Evolutionary conservation across 1,139 yeast species (phyloP), one percentile per base, ranked within the genome.

Genomic region (Chernovozyma sophiae-reginae): DNA sequence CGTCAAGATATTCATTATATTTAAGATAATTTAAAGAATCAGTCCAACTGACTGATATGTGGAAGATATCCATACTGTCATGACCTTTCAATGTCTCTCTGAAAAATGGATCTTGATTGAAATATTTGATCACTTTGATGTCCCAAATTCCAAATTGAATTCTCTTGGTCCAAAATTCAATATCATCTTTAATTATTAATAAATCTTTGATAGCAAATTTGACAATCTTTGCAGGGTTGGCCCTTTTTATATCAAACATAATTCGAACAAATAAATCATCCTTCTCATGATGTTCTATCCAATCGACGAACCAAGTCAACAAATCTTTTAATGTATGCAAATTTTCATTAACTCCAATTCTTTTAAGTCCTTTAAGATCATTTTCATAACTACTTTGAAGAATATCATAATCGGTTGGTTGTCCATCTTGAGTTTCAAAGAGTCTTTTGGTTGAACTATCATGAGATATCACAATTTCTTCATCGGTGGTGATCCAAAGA

Each of bases 61-160:
- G 63, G 40, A 60, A 51, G 26, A 69, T 49, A 36, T 69, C 70
- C 45, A 69, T 62, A 12, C 40, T 36, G 6, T 40, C 37, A 1
- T 46, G 44, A 3, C 40, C 48, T 5, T 48, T 43, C 34, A 57
- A 52, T 4, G 49, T 34, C 5, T 51, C 42, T 47, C 66, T 68
- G 46, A 66, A 68, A 38, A 49, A 63, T 1, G 50, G 52, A 33
- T 66, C 65, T 45, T 70, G 75, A 47, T 70, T 70, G 40, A 69
- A 41, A 43, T 71, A 78, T 44, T 76, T 72, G 45, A 84, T 72
- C 52, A 83, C 84, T 39, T 75, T 76, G 35, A 81, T 55, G 44
- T 76, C 67, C 97, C 97, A 92, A 25, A 90, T 60, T 0, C 97
- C 97, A 53, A 87, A 77, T 38, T 83, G 81, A 33, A 87, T 62